phyloP scores from a whole-genome alignment of 768 basidiomycete genomes.

The Lactifluus piperatus region DNA sequence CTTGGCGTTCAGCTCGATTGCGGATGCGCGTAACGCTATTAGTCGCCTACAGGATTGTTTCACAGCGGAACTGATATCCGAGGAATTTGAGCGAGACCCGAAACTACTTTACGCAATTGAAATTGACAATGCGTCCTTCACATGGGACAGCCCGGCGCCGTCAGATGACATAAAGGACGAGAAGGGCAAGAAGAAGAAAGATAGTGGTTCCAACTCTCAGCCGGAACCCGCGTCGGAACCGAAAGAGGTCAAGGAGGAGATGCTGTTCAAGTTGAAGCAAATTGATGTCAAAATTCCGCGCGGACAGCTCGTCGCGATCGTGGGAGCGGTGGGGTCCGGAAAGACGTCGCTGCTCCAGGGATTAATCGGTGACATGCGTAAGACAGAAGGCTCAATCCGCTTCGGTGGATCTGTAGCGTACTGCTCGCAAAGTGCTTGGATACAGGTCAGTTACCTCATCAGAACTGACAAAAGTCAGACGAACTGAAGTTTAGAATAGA shows the following conservation, averaged over 20 bases:
- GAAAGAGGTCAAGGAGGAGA: constrained; percentile 29
- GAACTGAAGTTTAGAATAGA: constrained; percentile 30
- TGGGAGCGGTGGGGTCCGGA: constrained; percentile 66
- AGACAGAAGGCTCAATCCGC: constrained; percentile 50
- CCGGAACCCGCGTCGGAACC: constrained; percentile 13
- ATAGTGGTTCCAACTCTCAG: constrained; percentile 1
- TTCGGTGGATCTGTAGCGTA: constrained; percentile 77
- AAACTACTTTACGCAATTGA: constrained; percentile 54
- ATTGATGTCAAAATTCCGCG: constrained; percentile 61
- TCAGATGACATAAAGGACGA: constrained; percentile 32
- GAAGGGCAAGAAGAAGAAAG: constrained; percentile 17
- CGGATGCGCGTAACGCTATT: constrained; percentile 79
- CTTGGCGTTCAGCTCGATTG: constrained; percentile 62
- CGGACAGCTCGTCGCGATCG: constrained; percentile 76
- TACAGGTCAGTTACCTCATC: constrained; percentile 42
- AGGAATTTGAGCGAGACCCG: constrained; percentile 46
- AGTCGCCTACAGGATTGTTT: constrained; percentile 72
- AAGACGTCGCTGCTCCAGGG: constrained; percentile 67
- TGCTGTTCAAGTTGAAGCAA: constrained; percentile 55
- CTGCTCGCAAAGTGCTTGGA: constrained; percentile 87
- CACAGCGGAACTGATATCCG: constrained; percentile 67
- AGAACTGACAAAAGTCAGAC: background rate
- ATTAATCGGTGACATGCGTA: constrained; percentile 77
- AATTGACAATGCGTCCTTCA: constrained; percentile 63
- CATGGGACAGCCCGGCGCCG: constrained; percentile 80